Percentiles rank a stretch among this genome's conserved stretches.
Evolutionary conservation across 2,329 filamentous ascomycete species (phyloP).

Genomic region (Clonostachys rhizophaga): DNA sequence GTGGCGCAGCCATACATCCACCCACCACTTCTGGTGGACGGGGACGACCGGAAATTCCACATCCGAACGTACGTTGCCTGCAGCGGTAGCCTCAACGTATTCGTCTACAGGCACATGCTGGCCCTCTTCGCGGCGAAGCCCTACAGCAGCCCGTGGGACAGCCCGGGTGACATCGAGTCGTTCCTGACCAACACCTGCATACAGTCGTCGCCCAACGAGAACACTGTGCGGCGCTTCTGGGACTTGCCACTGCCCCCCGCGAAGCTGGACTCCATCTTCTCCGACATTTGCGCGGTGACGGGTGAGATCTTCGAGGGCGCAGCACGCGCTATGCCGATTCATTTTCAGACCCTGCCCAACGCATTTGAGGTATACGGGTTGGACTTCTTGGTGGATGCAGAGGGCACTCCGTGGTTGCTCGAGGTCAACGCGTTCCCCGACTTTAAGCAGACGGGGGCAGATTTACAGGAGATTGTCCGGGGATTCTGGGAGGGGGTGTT

Average conservation of each 20-base stretch:
- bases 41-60: conserved; percentile 82
- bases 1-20: conserved; percentile 94
- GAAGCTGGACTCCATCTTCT: conserved; percentile 61
- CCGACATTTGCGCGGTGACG: conserved; percentile 69
- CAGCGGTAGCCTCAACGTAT: conserved; percentile 71
- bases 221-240: conserved; percentile 74
- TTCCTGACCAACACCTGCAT: conserved; percentile 97
- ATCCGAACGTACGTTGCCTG: conserved; percentile 88
- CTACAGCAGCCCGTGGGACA: conserved; percentile 62
- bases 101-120: conserved; percentile 87
- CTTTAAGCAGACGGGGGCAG: conserved; percentile 88
- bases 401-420: conserved; percentile 65
- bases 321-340: conserved; percentile 74
- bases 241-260: conserved; percentile 42
- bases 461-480: conserved; percentile 65
- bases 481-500: conserved; percentile 76
- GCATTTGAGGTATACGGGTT: conserved; percentile 90
- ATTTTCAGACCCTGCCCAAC: conserved; percentile 87
- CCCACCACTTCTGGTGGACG: conserved; percentile 66
- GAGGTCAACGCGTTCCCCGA: conserved; percentile 97
- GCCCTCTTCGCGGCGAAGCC: conserved; percentile 74
- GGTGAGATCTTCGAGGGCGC: conserved; percentile 83
- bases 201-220: conserved; percentile 57
- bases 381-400: conserved; percentile 77
- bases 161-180: conserved; percentile 51